phyloP scores from a whole-genome alignment of 768 basidiomycete genomes.

The Suillus subaureus region DNA sequence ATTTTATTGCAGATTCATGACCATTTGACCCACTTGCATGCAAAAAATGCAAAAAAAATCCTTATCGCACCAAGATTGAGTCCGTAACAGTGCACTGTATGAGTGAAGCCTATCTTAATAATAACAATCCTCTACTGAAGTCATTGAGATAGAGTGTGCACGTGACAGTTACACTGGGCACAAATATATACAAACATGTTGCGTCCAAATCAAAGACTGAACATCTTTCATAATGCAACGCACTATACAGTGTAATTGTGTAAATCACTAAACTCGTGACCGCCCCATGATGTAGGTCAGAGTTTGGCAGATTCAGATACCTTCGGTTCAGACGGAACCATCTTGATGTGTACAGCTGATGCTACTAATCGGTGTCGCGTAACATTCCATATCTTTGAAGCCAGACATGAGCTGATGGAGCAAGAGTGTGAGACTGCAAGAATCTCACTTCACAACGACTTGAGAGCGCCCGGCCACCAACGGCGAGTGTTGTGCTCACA shows the following conservation, averaged over 20 bases:
- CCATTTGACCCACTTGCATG: neutral
- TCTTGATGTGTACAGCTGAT: constrained; percentile 58
- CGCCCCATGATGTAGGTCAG: constrained; percentile 12
- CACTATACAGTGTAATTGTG: neutral
- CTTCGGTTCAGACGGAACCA: constrained; percentile 43
- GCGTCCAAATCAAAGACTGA: too few relatives aligned
- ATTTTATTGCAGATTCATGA: neutral
- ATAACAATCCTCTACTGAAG: too few relatives aligned
- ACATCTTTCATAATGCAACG: too few relatives aligned
- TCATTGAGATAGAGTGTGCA: too few relatives aligned
- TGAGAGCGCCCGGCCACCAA: constrained; percentile 50
- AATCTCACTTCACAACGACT: constrained; percentile 50
- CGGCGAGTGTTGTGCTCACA: constrained; percentile 52
- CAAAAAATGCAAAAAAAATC: neutral
- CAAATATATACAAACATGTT: too few relatives aligned
- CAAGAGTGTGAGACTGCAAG: neutral
- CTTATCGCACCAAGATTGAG: neutral
- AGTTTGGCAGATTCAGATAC: constrained; percentile 18
- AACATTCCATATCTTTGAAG: constrained; percentile 55
- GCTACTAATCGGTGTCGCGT: constrained; percentile 54
- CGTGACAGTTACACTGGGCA: too few relatives aligned
- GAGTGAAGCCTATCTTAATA: too few relatives aligned
- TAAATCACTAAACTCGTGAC: neutral
- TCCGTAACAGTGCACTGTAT: neutral
- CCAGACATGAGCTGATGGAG: neutral